Conservation (phyloP, 2,329 filamentous ascomycete species). For the Colletotrichum noveboracense region DNA sequence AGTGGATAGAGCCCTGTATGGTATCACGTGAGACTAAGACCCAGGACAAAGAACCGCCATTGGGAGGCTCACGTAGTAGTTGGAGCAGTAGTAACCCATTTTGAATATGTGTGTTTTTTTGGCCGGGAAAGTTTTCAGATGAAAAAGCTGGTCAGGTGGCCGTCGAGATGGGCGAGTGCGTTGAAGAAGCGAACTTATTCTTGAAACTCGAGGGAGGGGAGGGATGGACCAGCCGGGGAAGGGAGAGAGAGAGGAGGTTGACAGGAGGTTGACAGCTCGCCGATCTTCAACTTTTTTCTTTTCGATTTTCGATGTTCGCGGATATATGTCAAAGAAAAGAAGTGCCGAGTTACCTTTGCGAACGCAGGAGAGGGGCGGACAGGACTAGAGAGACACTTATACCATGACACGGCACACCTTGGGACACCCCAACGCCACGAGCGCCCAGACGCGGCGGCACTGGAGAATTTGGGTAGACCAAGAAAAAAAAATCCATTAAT, state of each 20-base stretch:
- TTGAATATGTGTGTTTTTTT: neutral
- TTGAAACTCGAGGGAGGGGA: neutral
- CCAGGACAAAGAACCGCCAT: neutral
- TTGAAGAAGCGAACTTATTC: neutral
- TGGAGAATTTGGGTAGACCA: neutral
- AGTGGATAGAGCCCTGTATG: constrained; percentile 33
- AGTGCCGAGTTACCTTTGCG: neutral
- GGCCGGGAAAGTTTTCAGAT: neutral
- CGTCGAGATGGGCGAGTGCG: neutral
- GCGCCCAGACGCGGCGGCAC: constrained; percentile 9
- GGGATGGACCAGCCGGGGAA: constrained; percentile 15
- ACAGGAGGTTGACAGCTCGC: neutral
- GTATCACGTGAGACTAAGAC: constrained; percentile 1
- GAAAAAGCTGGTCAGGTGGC: neutral
- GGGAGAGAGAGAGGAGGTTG: neutral
- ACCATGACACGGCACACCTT: neutral
- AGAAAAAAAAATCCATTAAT: constrained; percentile 10
- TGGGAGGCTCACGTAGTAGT: constrained; percentile 32
- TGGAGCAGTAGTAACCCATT: constrained; percentile 36
- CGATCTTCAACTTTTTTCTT: neutral
- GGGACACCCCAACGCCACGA: constrained; percentile 5
- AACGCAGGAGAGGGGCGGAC: neutral
- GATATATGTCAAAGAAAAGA: constrained; percentile 10
- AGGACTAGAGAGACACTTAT: constrained; percentile 15
- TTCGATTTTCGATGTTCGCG: neutral